Evolutionary conservation across 495 filamentous ascomycete genomes (phyloP), one percentile per base, ranked within the genome.

Genomic region (Niebla homalea): DNA sequence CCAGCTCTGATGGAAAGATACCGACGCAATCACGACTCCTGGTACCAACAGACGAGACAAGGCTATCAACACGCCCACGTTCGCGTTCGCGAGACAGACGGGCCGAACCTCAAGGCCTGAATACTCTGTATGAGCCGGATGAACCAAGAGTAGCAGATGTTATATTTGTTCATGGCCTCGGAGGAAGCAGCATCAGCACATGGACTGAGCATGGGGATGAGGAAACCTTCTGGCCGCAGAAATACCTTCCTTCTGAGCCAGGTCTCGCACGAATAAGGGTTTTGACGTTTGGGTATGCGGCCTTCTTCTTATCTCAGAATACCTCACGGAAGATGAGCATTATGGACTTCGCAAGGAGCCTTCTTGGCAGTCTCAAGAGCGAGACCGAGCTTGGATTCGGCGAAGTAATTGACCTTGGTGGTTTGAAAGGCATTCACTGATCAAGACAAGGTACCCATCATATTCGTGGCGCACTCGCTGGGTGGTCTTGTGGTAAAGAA

Each of bases 401-500:
- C 6, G 5, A 23, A 0, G 15, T 41, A 19, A 4, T 3, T 15
- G 39, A 8, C 4, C 3, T 39, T 22, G 14, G 20, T 32, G 7
- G 26, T 4, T 32, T 32, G 7, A 7, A 32, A 8, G 26, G 12
- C 3, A 8, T 32, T 7, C 26, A 32, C 26, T 32, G 26, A 32
- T 32, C 26, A 32, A 11, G 26, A 32, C 6, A 32, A 51, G 49
- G 45, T 39, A 10, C 61, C 61, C 0, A 44, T 62, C 0, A 47
- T 64, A 14, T 64, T 64, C 36, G 32, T 62, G 19, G 60, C 48
- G 2, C 62, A 64, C 49, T 61, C 53, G 47, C 57, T 42, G 59
- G 58, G 46, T 46, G 54, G 50, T 14, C 41, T 74, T 1, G 54
- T 74, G 2, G 56, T 69, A 5, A 73, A 73, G 42, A 64, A 70